A percentile compares a stretch with the other conserved stretches of the same genome.
Evolutionary conservation across 1,139 yeast genomes (phyloP).

Genomic region (Pichia sp.): DNA sequence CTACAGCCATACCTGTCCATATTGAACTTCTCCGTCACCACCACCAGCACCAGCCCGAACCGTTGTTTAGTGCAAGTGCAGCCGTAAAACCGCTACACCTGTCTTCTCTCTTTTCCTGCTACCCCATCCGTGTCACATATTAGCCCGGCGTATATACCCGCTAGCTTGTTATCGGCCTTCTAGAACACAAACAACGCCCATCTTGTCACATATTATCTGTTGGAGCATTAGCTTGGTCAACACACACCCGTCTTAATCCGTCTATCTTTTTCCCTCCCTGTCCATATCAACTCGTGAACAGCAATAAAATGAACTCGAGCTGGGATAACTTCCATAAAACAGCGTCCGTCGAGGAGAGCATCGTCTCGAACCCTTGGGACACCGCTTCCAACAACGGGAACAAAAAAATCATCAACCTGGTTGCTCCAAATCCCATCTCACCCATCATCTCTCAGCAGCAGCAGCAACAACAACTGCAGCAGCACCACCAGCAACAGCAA

Average conservation of each 20-base stretch:
- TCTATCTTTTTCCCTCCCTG: too few relatives aligned
- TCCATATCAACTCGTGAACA: not conserved
- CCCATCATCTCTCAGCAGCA: slow-evolving; percentile 16
- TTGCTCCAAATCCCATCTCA: slow-evolving; percentile 23
- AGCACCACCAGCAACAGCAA: too few relatives aligned
- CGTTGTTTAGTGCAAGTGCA: too few relatives aligned
- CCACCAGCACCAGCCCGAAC: not conserved
- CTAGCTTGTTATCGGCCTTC: too few relatives aligned
- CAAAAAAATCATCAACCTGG: slow-evolving; percentile 12
- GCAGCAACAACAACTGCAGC: not conserved
- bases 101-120: too few relatives aligned
- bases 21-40: not conserved
- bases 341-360: slow-evolving; percentile 26
- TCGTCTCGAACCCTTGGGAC: slow-evolving; percentile 29
- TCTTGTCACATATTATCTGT: too few relatives aligned
- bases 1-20: not conserved
- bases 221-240: not conserved
- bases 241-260: too few relatives aligned
- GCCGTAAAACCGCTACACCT: too few relatives aligned
- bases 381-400: slow-evolving; percentile 21
- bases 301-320: slow-evolving; percentile 20
- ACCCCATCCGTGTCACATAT: too few relatives aligned
- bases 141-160: too few relatives aligned
- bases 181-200: too few relatives aligned
- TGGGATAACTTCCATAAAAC: slow-evolving; percentile 24